Conservation (phyloP, 179 eudicot species). For the Heliamphora pulchella region DNA sequence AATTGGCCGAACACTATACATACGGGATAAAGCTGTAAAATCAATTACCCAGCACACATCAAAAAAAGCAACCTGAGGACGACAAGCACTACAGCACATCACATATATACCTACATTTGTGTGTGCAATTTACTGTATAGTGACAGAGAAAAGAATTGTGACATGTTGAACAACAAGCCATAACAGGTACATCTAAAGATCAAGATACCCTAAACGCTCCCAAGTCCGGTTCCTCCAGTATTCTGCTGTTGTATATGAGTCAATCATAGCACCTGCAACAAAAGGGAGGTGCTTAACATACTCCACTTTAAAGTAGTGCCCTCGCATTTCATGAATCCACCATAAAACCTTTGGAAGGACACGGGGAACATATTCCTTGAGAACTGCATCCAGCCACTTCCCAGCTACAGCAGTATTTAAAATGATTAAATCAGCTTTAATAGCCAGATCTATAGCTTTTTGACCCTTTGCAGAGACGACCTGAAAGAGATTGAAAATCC, state of each 20-base stretch:
- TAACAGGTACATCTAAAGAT: neutral
- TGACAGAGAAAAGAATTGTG: neutral
- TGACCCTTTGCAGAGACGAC: slow-evolving; percentile 67
- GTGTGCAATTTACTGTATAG: neutral
- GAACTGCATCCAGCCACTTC: slow-evolving; percentile 81
- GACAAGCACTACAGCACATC: neutral
- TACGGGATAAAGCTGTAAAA: neutral
- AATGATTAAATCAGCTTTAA: slow-evolving; percentile 81
- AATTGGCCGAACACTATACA: neutral
- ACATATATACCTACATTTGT: neutral
- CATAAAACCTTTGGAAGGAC: slow-evolving; percentile 88
- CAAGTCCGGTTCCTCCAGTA: slow-evolving; percentile 86
- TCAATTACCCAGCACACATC: neutral
- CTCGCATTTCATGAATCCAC: slow-evolving; percentile 99
- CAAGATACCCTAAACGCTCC: slow-evolving; percentile 68
- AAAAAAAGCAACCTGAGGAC: neutral
- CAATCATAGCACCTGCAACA: slow-evolving; percentile 96
- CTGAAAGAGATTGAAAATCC: slow-evolving; percentile 24
- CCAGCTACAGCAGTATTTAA: slow-evolving; percentile 92
- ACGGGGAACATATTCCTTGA: slow-evolving; percentile 68
- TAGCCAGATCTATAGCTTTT: slow-evolving; percentile 74
- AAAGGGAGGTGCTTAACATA: slow-evolving; percentile 85
- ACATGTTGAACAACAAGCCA: neutral
- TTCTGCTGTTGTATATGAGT: slow-evolving; percentile 78
- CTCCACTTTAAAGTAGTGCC: slow-evolving; percentile 86